Conservation (phyloP, 805 yeast genomes). For the Saccharomycopsis capsularis region DNA sequence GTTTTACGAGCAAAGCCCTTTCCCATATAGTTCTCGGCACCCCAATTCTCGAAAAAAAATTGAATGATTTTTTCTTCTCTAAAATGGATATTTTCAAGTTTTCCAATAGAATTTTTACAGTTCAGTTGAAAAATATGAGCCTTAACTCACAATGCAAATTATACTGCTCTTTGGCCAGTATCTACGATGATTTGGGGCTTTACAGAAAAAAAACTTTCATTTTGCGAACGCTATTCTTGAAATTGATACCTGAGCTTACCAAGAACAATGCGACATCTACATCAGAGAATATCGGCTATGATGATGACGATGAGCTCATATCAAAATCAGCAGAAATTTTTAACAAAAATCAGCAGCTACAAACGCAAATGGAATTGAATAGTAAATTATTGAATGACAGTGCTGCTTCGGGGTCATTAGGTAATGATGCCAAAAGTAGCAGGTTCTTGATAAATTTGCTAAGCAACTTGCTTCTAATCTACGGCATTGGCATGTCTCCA, state of each 20-base stretch:
- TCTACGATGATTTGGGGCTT: conserved; percentile 57
- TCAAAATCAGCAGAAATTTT: conserved; percentile 13
- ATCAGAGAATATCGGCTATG: conserved; percentile 8
- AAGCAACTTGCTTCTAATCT: conserved; percentile 42
- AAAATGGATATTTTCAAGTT: conserved; percentile 41
- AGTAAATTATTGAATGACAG: conserved; percentile 11
- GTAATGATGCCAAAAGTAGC: conserved; percentile 1
- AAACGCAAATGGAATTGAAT: conserved; percentile 20
- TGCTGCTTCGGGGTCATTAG: background rate
- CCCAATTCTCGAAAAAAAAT: conserved; percentile 22
- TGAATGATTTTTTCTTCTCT: conserved; percentile 25
- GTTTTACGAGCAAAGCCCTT: conserved; percentile 36
- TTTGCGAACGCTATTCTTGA: conserved; percentile 54
- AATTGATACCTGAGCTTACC: conserved; percentile 38
- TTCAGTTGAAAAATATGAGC: conserved; percentile 40
- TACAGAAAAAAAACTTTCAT: conserved; percentile 64
- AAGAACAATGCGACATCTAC: background rate
- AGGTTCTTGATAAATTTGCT: conserved; percentile 31
- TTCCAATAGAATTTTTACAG: conserved; percentile 40
- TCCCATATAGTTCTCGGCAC: conserved; percentile 39
- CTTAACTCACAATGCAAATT: conserved; percentile 51
- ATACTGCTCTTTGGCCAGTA: conserved; percentile 56
- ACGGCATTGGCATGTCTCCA: conserved; percentile 42
- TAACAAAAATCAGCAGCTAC: conserved; percentile 18
- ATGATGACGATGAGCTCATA: conserved; percentile 15